A percentile compares a stretch with the other conserved stretches of the same genome.
These are phyloP conservation scores for Choiromyces venosus DNA, from an alignment of 495 filamentous ascomycete genomes.

Conservation along the genomic window DNA sequence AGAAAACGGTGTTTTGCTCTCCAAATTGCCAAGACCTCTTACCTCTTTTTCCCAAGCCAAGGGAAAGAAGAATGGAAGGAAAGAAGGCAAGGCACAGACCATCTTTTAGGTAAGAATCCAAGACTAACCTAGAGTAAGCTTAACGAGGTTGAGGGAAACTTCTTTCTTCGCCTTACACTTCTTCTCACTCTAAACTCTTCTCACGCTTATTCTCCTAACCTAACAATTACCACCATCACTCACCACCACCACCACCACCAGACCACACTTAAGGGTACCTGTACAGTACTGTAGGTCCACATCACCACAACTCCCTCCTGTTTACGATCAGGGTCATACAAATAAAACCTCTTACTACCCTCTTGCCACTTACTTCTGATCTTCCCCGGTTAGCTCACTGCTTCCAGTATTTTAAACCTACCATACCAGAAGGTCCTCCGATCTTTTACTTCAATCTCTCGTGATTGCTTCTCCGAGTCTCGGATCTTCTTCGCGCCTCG, in stretches of 20 bases:
- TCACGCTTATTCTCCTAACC: not conserved
- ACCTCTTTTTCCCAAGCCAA: not conserved
- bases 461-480: slow-evolving; percentile 20
- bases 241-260: no score
- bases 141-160: not conserved
- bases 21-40: not conserved
- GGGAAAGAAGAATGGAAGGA: not conserved
- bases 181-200: not conserved
- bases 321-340: not conserved
- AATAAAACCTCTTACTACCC: not conserved
- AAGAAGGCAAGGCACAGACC: not conserved
- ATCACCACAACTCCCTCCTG: not conserved
- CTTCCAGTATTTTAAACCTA: slow-evolving; percentile 5
- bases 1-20: not conserved
- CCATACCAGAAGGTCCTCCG: slow-evolving; percentile 7
- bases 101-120: not conserved
- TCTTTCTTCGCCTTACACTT: not conserved
- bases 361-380: not conserved
- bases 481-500: slow-evolving; percentile 21
- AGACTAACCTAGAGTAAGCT: not conserved
- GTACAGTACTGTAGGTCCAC: not conserved
- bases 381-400: not conserved
- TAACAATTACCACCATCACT: not conserved
- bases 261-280: not conserved
- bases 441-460: slow-evolving; percentile 2